Conservation (phyloP, 345 rosid species). For the Bruguiera gymnorhiza region DNA sequence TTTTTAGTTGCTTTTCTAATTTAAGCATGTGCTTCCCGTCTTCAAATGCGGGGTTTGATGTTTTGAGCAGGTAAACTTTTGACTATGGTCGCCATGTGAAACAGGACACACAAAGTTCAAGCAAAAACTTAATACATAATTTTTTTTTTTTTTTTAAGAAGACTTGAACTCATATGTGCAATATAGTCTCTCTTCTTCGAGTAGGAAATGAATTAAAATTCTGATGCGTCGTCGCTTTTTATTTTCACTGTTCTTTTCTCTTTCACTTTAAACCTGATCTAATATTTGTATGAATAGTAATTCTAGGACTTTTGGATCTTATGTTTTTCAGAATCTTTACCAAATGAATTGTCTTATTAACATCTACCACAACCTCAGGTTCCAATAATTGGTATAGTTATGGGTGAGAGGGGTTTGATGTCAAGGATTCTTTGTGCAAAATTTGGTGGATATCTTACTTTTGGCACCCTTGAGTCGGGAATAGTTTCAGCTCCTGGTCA, state of each 20-base stretch:
- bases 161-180: background rate
- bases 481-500: conserved; percentile 90
- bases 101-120: background rate
- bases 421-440: conserved; percentile 88
- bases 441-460: conserved; percentile 88
- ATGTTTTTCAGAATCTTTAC: conserved; percentile 5
- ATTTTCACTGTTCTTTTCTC: background rate
- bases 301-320: background rate
- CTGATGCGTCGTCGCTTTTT: background rate
- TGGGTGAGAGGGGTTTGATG: conserved; percentile 92
- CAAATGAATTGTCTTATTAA: background rate
- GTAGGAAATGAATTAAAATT: background rate
- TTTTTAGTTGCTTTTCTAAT: background rate
- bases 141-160: background rate
- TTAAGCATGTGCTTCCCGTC: background rate
- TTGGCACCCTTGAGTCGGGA: conserved; percentile 80
- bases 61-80: background rate
- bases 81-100: background rate
- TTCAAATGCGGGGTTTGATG: background rate
- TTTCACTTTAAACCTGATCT: background rate
- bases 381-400: conserved; percentile 80
- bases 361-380: conserved; percentile 43
- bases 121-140: background rate
- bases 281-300: background rate
- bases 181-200: background rate